Percentiles rank a stretch among this genome's conserved stretches.
phyloP scores from a whole-genome alignment of 257 asterid species.

The Catharanthus roseus region DNA sequence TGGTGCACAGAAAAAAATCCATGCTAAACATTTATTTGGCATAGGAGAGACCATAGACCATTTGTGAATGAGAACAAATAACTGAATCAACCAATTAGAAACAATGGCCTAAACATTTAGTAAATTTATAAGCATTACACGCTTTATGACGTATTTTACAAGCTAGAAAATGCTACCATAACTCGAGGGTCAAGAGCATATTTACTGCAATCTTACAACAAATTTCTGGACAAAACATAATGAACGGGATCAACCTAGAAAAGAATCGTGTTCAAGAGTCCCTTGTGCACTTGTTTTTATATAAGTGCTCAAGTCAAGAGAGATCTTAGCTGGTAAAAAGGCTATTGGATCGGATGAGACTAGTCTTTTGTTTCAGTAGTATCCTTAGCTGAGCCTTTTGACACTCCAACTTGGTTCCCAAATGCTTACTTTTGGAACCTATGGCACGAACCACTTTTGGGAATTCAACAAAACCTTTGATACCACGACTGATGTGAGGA shows the following conservation, averaged over 20 bases:
- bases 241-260: neutral
- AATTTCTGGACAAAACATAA: neutral
- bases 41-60: conserved; percentile 18
- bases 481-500: conserved; percentile 81
- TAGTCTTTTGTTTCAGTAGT: conserved; percentile 51
- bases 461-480: conserved; percentile 84
- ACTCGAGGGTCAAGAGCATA: neutral
- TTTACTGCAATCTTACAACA: conserved; percentile 9
- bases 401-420: conserved; percentile 63
- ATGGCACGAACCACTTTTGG: conserved; percentile 69
- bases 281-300: neutral
- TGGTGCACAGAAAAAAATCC: conserved; percentile 13
- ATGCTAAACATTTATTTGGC: conserved; percentile 25
- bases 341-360: conserved; percentile 31
- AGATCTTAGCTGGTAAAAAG: conserved; percentile 37
- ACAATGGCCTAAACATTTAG: neutral
- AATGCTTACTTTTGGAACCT: conserved; percentile 61
- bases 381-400: conserved; percentile 77
- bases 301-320: neutral
- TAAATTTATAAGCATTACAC: neutral
- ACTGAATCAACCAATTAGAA: neutral
- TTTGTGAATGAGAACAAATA: conserved; percentile 27
- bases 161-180: neutral
- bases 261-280: neutral
- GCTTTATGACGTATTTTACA: neutral